A percentile compares a stretch with the other conserved stretches of the same genome.
Conservation (phyloP, 352 stramenopile species). For the Halophytophthora polymorphica region DNA sequence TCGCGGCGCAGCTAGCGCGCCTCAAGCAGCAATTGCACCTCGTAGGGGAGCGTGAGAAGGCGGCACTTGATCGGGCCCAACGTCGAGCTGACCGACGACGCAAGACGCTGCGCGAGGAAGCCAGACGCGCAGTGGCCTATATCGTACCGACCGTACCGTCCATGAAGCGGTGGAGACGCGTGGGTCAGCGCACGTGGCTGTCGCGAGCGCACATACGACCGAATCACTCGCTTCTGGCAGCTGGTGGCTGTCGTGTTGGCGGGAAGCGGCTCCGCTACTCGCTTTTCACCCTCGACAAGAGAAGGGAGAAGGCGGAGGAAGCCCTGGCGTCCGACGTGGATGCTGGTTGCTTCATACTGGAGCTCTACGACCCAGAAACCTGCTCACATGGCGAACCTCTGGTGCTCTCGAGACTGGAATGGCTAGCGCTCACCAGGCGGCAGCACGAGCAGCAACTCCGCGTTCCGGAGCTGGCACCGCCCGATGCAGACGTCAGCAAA, state of each 20-base stretch:
- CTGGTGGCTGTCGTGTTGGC: conserved; percentile 22
- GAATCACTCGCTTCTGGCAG: conserved; percentile 12
- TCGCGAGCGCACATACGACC: conserved; percentile 21
- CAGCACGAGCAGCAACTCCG: conserved; percentile 34
- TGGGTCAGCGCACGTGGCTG: conserved; percentile 29
- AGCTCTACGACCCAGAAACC: conserved; percentile 35
- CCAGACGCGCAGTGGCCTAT: conserved; percentile 7
- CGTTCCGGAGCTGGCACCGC: conserved; percentile 27
- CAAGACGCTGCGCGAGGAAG: conserved; percentile 22
- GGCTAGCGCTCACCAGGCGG: conserved; percentile 40
- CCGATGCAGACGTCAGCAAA: conserved; percentile 8
- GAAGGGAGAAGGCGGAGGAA: conserved; percentile 1
- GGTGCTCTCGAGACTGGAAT: conserved; percentile 34
- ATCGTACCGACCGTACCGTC: neutral
- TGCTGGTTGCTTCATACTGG: conserved; percentile 21
- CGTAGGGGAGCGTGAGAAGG: conserved; percentile 24
- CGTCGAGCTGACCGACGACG: conserved; percentile 16
- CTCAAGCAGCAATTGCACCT: conserved; percentile 23
- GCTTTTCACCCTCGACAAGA: conserved; percentile 21
- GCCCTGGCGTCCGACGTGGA: conserved; percentile 1
- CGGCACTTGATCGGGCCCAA: conserved; percentile 19
- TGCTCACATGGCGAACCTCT: conserved; percentile 11
- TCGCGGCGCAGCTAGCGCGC: conserved; percentile 10
- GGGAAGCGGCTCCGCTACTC: conserved; percentile 27
- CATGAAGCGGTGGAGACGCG: neutral